phyloP scores from a whole-genome alignment of 352 stramenopile genomes.

The Pythium chondricola region DNA sequence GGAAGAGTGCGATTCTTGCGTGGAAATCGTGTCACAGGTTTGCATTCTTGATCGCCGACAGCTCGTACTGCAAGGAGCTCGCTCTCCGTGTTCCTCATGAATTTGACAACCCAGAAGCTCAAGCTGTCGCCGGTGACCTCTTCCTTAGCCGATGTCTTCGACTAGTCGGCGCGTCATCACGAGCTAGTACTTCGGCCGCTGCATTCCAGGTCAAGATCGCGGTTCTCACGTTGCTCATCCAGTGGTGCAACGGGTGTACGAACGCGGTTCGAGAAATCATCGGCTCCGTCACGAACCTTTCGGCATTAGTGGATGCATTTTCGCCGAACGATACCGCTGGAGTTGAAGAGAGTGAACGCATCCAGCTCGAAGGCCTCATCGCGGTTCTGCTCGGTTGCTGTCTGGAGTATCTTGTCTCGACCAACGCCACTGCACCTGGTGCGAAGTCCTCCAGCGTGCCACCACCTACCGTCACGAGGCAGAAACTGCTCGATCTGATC shows the following conservation, averaged over 20 bases:
- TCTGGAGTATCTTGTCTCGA: conserved; percentile 38
- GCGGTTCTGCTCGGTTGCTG: conserved; percentile 52
- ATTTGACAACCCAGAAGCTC: conserved; percentile 36
- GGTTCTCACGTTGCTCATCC: conserved; percentile 43
- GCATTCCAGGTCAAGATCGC: conserved; percentile 53
- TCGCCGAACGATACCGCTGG: not conserved
- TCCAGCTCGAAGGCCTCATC: conserved; percentile 36
- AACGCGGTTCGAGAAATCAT: conserved; percentile 55
- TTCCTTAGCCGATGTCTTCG: conserved; percentile 60
- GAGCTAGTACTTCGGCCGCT: conserved; percentile 1
- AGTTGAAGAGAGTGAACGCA: conserved; percentile 16
- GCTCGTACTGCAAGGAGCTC: conserved; percentile 60
- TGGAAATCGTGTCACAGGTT: conserved; percentile 75
- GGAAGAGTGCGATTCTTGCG: conserved; percentile 17
- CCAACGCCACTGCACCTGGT: not conserved
- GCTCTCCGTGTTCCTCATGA: conserved; percentile 52
- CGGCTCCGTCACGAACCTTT: conserved; percentile 50
- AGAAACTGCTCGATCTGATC: conserved; percentile 66
- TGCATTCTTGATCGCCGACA: conserved; percentile 34
- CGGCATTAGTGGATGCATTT: conserved; percentile 35
- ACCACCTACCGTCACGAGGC: conserved; percentile 24
- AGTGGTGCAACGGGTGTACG: conserved; percentile 52
- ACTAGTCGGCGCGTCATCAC: conserved; percentile 17
- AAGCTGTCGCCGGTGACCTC: conserved; percentile 44
- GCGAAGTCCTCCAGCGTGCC: not conserved